Conservation (phyloP, 2,329 filamentous ascomycete species). For the Clonostachys chloroleuca region DNA sequence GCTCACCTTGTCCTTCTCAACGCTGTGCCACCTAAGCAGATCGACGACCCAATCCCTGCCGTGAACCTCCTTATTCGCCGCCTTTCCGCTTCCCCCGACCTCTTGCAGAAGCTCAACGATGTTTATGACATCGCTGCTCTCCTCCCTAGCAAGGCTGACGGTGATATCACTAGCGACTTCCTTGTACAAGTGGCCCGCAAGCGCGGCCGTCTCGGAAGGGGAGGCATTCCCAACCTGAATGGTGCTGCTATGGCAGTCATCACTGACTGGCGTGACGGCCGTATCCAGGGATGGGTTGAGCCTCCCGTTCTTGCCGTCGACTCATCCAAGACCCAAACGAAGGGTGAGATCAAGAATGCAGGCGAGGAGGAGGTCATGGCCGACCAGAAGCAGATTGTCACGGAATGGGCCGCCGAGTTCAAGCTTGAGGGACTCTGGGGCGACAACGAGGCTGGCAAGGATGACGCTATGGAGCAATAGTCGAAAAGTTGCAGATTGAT, state of each 20-base stretch:
- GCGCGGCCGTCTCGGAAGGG: constrained; percentile 80
- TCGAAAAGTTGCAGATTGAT: not conserved
- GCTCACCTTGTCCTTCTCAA: constrained; percentile 85
- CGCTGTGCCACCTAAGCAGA: constrained; percentile 88
- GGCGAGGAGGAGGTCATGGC: constrained; percentile 41
- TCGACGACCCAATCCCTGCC: constrained; percentile 86
- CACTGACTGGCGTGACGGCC: constrained; percentile 93
- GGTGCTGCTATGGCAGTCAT: constrained; percentile 90
- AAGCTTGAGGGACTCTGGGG: constrained; percentile 92
- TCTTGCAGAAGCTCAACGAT: constrained; percentile 74
- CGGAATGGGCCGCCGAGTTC: constrained; percentile 91
- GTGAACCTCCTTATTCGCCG: constrained; percentile 80
- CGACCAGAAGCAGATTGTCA: constrained; percentile 83
- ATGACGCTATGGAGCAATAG: constrained; percentile 50
- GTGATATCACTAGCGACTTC: constrained; percentile 84
- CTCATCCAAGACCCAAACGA: constrained; percentile 15
- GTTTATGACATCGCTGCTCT: constrained; percentile 84
- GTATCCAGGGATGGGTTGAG: constrained; percentile 89
- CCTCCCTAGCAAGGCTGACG: constrained; percentile 58
- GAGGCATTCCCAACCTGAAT: constrained; percentile 83
- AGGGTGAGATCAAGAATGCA: constrained; percentile 26
- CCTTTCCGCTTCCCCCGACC: constrained; percentile 66
- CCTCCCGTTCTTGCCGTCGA: constrained; percentile 63
- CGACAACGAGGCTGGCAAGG: constrained; percentile 38
- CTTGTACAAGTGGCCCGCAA: constrained; percentile 92